Conservation (phyloP, 495 filamentous ascomycete species). For the Parachaetomium inaequale region DNA sequence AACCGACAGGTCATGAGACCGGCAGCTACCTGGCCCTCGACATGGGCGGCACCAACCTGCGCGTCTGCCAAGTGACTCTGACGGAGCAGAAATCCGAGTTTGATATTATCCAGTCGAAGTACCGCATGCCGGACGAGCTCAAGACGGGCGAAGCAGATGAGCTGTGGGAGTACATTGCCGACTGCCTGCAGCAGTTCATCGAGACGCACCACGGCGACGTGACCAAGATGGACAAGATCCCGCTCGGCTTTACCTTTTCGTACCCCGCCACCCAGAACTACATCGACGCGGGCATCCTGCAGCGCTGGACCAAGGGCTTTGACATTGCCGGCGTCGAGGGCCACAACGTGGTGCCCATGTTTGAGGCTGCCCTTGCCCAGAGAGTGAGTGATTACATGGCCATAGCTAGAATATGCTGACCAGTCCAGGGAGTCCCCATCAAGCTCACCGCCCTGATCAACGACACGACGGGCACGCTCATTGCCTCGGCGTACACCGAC, state of each 20-base stretch:
- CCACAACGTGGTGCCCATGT: slow-evolving; percentile 87
- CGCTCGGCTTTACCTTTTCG: slow-evolving; percentile 96
- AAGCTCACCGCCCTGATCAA: slow-evolving; percentile 93
- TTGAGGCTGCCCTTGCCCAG: slow-evolving; percentile 77
- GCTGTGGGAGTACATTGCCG: slow-evolving; percentile 96
- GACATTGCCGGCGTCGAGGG: slow-evolving; percentile 97
- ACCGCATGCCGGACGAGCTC: slow-evolving; percentile 92
- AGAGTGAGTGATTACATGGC: slow-evolving; percentile 51
- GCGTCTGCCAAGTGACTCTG: slow-evolving; percentile 93
- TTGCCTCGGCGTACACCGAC: slow-evolving; percentile 95
- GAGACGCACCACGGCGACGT: slow-evolving; percentile 78
- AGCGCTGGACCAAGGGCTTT: slow-evolving; percentile 99
- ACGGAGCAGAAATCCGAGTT: slow-evolving; percentile 91
- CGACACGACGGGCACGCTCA: slow-evolving; percentile 98
- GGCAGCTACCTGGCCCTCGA: slow-evolving; percentile 92
- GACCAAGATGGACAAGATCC: slow-evolving; percentile 60
- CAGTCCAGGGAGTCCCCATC: slow-evolving; percentile 74
- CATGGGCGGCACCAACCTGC: slow-evolving; percentile 97
- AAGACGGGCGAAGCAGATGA: slow-evolving; percentile 87
- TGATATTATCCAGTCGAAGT: slow-evolving; percentile 98
- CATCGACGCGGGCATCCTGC: slow-evolving; percentile 91
- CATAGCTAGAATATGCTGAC: neutral
- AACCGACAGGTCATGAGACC: slow-evolving; percentile 82
- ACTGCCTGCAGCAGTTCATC: slow-evolving; percentile 94
- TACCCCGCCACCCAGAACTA: slow-evolving; percentile 96